Evolutionary conservation across 352 stramenopile genomes (phyloP).

Genomic region (Globisporangium solare): DNA sequence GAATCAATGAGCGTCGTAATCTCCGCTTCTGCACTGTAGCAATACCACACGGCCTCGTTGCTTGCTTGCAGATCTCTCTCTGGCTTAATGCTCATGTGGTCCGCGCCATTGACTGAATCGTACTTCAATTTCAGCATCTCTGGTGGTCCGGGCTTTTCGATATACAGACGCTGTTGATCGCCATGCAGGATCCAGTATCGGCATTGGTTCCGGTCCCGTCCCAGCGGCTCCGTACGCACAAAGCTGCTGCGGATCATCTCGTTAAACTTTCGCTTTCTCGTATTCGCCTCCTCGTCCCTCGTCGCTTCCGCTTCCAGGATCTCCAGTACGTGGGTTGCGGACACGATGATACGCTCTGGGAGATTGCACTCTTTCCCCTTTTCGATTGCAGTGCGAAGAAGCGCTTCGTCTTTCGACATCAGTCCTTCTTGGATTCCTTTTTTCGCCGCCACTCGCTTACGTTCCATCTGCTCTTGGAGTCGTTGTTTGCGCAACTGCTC

Average conservation of each 20-base stretch:
- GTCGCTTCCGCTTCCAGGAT: conserved; percentile 61
- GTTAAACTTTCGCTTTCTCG: conserved; percentile 58
- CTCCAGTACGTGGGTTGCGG: conserved; percentile 68
- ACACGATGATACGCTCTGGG: conserved; percentile 59
- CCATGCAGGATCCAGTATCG: conserved; percentile 77
- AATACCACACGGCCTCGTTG: conserved; percentile 47
- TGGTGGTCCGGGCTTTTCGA: conserved; percentile 47
- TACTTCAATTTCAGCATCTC: conserved; percentile 49
- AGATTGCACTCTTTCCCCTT: conserved; percentile 72
- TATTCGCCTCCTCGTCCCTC: conserved; percentile 60
- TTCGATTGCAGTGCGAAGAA: conserved; percentile 58
- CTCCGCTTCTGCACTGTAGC: conserved; percentile 58
- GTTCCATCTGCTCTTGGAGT: conserved; percentile 57
- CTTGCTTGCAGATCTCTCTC: background rate
- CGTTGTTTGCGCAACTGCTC: conserved; percentile 65
- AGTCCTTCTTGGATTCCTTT: conserved; percentile 64
- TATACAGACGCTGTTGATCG: conserved; percentile 59
- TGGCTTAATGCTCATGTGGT: conserved; percentile 2
- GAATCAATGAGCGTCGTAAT: conserved; percentile 54
- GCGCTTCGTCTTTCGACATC: conserved; percentile 44
- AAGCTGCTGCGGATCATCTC: conserved; percentile 61
- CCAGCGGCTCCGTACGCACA: conserved; percentile 70
- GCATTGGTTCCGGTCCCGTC: conserved; percentile 48
- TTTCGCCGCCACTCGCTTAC: conserved; percentile 52
- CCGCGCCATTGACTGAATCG: conserved; percentile 16